phyloP scores from a whole-genome alignment of 2,329 filamentous ascomycete species.

The Emergomyces africanus region DNA sequence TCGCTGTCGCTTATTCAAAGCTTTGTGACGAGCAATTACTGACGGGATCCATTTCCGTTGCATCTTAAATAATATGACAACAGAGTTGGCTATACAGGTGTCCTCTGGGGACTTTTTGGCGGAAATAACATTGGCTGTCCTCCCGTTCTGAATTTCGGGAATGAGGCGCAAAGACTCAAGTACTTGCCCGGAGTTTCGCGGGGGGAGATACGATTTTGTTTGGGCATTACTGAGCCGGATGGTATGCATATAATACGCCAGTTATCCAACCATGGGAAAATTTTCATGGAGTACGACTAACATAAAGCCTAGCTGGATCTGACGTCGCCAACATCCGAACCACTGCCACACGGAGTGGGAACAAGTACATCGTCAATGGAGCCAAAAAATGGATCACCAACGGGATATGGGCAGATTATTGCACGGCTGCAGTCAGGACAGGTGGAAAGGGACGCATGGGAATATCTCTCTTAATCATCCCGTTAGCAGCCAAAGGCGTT shows the following conservation, averaged over 20 bases:
- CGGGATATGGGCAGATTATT: slow-evolving; percentile 47
- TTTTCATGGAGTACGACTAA: slow-evolving; percentile 11
- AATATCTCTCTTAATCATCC: slow-evolving; percentile 47
- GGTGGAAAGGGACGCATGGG: slow-evolving; percentile 41
- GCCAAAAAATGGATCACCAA: slow-evolving; percentile 59
- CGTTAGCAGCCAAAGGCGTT: slow-evolving; percentile 39
- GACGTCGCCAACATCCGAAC: slow-evolving; percentile 53
- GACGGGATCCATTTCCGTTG: not conserved
- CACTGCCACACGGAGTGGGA: slow-evolving; percentile 41
- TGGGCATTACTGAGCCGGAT: slow-evolving; percentile 53
- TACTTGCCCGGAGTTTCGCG: slow-evolving; percentile 49
- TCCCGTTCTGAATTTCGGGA: slow-evolving; percentile 52
- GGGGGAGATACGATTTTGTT: slow-evolving; percentile 48
- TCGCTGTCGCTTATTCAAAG: not conserved
- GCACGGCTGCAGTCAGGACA: slow-evolving; percentile 50
- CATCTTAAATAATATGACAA: slow-evolving; percentile 14
- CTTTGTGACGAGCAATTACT: not conserved
- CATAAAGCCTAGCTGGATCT: slow-evolving; percentile 37
- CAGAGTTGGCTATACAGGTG: slow-evolving; percentile 44
- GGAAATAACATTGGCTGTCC: slow-evolving; percentile 51
- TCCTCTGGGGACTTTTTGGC: slow-evolving; percentile 45
- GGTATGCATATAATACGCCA: slow-evolving; percentile 24
- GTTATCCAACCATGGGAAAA: not conserved
- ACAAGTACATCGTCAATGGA: slow-evolving; percentile 50
- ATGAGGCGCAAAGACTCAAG: slow-evolving; percentile 42